phyloP scores from a whole-genome alignment of 148 eudicot species.

The Vaccinium darrowii region DNA sequence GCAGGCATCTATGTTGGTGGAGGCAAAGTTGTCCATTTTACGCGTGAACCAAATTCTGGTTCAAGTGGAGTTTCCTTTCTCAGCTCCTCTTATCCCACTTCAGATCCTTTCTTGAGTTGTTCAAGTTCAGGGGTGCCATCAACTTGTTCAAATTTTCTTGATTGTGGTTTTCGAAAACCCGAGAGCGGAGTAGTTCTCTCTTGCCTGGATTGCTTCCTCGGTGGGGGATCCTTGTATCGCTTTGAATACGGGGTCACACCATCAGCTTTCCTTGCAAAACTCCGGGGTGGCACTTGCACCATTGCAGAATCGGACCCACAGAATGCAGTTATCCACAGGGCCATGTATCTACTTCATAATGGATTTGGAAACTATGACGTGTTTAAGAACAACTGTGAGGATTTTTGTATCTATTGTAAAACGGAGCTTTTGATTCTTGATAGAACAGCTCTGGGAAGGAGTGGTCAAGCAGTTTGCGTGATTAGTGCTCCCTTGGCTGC shows the following conservation, averaged over 20 bases:
- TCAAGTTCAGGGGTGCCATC: slow-evolving; percentile 16
- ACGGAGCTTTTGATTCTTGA: slow-evolving; percentile 30
- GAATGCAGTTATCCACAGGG: slow-evolving; percentile 32
- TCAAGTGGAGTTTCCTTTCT: slow-evolving; percentile 3
- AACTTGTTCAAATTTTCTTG: slow-evolving; percentile 24
- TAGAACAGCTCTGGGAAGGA: slow-evolving; percentile 26
- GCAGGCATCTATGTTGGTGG: slow-evolving; percentile 42
- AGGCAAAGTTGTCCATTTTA: slow-evolving; percentile 41
- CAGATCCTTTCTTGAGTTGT: background rate
- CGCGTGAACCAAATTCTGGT: slow-evolving; percentile 10
- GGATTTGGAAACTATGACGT: slow-evolving; percentile 37
- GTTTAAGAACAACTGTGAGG: slow-evolving; percentile 42
- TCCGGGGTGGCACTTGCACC: slow-evolving; percentile 45
- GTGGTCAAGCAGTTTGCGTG: slow-evolving; percentile 23
- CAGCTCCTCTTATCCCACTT: slow-evolving; percentile 10
- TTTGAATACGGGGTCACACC: slow-evolving; percentile 34
- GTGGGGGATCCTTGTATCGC: slow-evolving; percentile 24
- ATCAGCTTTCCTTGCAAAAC: slow-evolving; percentile 25
- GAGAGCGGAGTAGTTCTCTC: slow-evolving; percentile 35
- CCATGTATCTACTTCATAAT: slow-evolving; percentile 31
- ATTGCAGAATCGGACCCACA: slow-evolving; percentile 31
- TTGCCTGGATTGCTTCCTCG: slow-evolving; percentile 41
- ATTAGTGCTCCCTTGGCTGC: slow-evolving; percentile 24
- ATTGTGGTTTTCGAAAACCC: slow-evolving; percentile 28
- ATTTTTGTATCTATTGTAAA: slow-evolving; percentile 48